Percentiles rank a stretch among this genome's conserved stretches.
Conservation (phyloP, 805 yeast species). For the Yamadazyma takamatsuzukensis region DNA sequence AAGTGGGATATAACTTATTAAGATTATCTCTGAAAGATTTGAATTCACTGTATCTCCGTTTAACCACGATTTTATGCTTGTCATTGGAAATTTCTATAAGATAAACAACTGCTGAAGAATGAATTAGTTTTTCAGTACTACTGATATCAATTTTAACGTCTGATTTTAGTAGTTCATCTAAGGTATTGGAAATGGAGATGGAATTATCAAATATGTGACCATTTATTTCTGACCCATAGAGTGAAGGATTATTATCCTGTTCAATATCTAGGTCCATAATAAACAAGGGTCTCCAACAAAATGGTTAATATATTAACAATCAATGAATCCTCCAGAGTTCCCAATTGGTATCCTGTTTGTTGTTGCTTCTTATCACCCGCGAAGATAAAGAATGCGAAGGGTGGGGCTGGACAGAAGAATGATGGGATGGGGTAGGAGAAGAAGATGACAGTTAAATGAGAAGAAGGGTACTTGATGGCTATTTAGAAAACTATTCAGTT, state of each 20-base stretch:
- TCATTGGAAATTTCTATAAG: conserved; percentile 20
- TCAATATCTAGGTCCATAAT: conserved; percentile 32
- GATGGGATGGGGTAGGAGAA: too few species aligned
- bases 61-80: conserved; percentile 25
- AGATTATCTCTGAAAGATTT: conserved; percentile 39
- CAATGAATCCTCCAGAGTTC: too few species aligned
- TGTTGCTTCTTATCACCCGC: too few species aligned
- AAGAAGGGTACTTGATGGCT: too few species aligned
- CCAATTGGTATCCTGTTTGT: too few species aligned
- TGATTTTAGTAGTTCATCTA: conserved; percentile 17
- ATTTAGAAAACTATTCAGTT: too few species aligned
- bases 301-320: too few species aligned
- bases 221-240: conserved; percentile 24
- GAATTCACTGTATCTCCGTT: conserved; percentile 42
- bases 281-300: conserved; percentile 4
- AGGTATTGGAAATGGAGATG: conserved; percentile 26
- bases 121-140: conserved; percentile 32
- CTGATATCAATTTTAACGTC: conserved; percentile 26
- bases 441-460: too few species aligned
- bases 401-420: too few species aligned
- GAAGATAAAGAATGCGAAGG: too few species aligned
- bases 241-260: conserved; percentile 44
- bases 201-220: conserved; percentile 25
- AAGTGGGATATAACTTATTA: conserved; percentile 35
- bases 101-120: conserved; percentile 36